Evolutionary conservation across 257 asterid genomes (phyloP).

Genomic region (Thymus mandschuricus): DNA sequence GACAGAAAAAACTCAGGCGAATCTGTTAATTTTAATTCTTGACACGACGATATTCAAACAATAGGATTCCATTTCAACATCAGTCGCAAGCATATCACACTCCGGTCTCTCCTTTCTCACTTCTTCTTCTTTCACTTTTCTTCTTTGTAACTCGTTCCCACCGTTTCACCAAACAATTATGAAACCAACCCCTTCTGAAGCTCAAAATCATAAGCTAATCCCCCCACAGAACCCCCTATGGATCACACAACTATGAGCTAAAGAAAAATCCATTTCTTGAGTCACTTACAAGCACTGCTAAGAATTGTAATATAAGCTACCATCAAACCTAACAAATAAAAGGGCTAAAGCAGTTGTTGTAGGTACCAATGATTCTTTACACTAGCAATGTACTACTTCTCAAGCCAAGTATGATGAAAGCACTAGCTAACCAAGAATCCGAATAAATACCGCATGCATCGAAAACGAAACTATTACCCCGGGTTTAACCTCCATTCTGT

Average conservation of each 20-base stretch:
- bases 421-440: background rate
- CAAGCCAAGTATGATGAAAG: background rate
- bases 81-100: conserved; percentile 21
- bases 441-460: background rate
- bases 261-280: background rate
- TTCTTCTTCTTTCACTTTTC: background rate
- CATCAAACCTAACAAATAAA: too few species aligned
- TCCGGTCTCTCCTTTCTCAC: background rate
- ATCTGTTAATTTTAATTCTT: conserved; percentile 1
- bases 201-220: conserved; percentile 5
- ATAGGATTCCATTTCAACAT: background rate
- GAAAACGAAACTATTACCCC: conserved; percentile 63
- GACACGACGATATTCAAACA: background rate
- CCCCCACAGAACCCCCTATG: conserved; percentile 1
- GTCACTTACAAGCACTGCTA: background rate
- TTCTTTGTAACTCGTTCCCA: background rate
- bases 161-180: conserved; percentile 23
- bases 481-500: conserved; percentile 76
- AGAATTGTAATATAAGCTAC: background rate
- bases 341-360: too few species aligned
- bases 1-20: conserved; percentile 10
- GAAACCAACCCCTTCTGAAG: background rate
- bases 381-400: background rate
- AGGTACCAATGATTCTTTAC: background rate
- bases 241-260: background rate